Evolutionary conservation across 2,329 filamentous ascomycete species (phyloP).

Genomic region (Cercospora janseana): DNA sequence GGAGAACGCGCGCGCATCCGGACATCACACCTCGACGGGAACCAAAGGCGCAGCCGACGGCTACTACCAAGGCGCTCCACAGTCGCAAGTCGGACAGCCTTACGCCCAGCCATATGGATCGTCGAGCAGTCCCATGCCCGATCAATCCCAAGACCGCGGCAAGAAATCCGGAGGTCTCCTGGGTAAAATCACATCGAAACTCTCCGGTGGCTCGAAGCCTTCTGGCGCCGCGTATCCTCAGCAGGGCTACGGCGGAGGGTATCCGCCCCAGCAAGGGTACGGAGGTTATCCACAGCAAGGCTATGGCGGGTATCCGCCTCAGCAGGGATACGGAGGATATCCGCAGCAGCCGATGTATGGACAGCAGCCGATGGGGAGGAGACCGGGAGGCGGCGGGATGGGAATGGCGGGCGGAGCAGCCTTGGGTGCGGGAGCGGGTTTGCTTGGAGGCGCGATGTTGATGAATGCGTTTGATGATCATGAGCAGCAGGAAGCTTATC

Average conservation of each 20-base stretch:
- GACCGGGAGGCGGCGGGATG: conserved; percentile 51
- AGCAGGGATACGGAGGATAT: conserved; percentile 41
- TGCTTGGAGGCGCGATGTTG: conserved; percentile 74
- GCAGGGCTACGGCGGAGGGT: conserved; percentile 30
- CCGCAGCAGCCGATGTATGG: conserved; percentile 39
- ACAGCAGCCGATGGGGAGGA: conserved; percentile 47
- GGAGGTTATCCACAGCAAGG: conserved; percentile 39
- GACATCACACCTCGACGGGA: conserved; percentile 26
- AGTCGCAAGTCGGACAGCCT: conserved; percentile 24
- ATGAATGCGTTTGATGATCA: conserved; percentile 60
- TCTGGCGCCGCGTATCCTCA: conserved; percentile 39
- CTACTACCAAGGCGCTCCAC: conserved; percentile 44
- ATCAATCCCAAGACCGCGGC: conserved; percentile 36
- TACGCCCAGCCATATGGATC: conserved; percentile 31
- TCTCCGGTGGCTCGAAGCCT: conserved; percentile 30
- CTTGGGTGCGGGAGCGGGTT: conserved; percentile 74
- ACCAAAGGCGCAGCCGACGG: conserved; percentile 46
- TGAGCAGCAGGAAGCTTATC: conserved; percentile 53
- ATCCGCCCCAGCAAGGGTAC: conserved; percentile 31
- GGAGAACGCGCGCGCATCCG: conserved; percentile 61
- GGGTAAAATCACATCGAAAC: conserved; percentile 54
- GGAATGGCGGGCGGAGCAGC: conserved; percentile 72
- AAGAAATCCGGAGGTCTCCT: conserved; percentile 46
- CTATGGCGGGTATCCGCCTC: conserved; percentile 33
- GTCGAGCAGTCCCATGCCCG: conserved; percentile 10